Conservation (phyloP, 208 protist genomes). For the Crithidia bombi region DNA sequence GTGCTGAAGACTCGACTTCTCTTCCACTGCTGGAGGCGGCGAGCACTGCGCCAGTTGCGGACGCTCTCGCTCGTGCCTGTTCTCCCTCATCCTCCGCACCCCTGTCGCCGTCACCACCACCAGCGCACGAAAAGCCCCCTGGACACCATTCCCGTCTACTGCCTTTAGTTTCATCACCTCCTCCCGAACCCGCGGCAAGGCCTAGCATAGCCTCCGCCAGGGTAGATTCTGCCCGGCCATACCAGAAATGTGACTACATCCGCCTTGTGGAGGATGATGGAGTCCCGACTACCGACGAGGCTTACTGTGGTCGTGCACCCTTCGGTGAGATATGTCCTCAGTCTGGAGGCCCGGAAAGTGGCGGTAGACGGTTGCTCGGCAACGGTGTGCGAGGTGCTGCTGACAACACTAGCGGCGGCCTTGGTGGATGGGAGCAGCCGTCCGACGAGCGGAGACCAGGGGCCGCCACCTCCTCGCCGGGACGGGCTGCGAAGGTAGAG, state of each 20-base stretch:
- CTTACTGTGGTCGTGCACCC: background rate
- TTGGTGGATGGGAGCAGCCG: slow-evolving; percentile 32
- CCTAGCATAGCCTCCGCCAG: background rate
- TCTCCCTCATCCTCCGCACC: background rate
- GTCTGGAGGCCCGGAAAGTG: background rate
- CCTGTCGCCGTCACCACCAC: slow-evolving; percentile 4
- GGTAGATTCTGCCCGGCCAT: background rate
- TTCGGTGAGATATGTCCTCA: slow-evolving; percentile 19
- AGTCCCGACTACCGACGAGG: background rate
- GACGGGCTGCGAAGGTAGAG: slow-evolving; percentile 13
- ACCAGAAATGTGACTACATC: slow-evolving; percentile 30
- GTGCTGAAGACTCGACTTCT: slow-evolving; percentile 4
- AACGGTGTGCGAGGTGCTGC: background rate
- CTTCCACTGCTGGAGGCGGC: slow-evolving; percentile 2
- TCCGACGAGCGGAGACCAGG: slow-evolving; percentile 18
- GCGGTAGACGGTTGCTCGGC: background rate
- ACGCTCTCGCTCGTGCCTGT: background rate
- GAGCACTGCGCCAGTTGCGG: background rate
- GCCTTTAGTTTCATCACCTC: slow-evolving; percentile 2
- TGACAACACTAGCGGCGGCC: slow-evolving; percentile 8
- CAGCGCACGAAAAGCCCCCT: background rate
- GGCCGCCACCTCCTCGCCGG: background rate
- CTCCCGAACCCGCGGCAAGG: background rate
- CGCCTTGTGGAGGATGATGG: slow-evolving; percentile 37
- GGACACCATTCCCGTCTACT: background rate